Evolutionary conservation across 768 basidiomycete genomes (phyloP), one percentile per base, ranked within the genome.

Genomic region (Coprinopsis marcescibilis): DNA sequence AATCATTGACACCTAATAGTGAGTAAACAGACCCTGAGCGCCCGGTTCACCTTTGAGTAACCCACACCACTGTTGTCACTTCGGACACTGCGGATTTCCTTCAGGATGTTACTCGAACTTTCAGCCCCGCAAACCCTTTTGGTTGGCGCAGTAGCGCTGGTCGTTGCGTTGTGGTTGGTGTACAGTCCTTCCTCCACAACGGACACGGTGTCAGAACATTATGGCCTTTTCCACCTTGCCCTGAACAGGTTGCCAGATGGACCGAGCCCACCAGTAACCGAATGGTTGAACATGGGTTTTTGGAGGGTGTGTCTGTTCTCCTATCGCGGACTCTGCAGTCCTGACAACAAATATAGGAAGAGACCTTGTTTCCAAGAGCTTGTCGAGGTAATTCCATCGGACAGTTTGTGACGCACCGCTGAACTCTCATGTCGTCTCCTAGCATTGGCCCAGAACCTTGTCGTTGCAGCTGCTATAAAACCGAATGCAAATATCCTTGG

Each of bases 211-310:
- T n/a, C n/a, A 23, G 38, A 8, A 80, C 81, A 52, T 78, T 85
- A 83, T 56, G 75, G 77, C 6, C 58, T 77, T 2, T 83, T 79
- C 50, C 81, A 85, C 56, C 61, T 80, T 12, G 51, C 65, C 1
- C 62, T 83, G 45, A 83, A 83, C 57, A 61, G 59, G 48, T 45
- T 64, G 20, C 63, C 73, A 17, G 64, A 62, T 12, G 67, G 69
- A 19, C 55, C 60, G 30, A 53, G 57, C 10, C 52, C 51, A 1
- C 77, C 76, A n/a, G 51, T 49, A 14, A 83, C 81, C 1, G 80
- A 85, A 61, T 84, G 82, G 83, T 60, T 84, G 26, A 84, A 85
- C 60, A 80, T 83, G 77, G 82, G 82, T 3, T 80, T 69, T 50
- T 84, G 81, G 83, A 73, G 75, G 72, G 82, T 79, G 13, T 3